Base-by-base conservation (phyloP, 495 filamentous ascomycete genomes). In the Xylaria acuta region DNA sequence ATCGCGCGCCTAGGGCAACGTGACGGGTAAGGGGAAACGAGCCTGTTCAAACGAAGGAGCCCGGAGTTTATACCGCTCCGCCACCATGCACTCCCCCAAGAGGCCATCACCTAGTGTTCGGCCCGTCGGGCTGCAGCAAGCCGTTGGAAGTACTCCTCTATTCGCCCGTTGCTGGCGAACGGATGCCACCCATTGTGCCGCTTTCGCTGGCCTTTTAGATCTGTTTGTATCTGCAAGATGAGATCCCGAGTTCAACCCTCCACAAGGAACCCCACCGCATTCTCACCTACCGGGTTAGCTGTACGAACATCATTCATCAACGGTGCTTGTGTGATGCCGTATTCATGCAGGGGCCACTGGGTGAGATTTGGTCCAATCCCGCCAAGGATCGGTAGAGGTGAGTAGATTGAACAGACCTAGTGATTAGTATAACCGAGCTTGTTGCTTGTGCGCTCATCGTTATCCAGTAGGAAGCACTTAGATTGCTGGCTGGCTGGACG, bases 171-270 rank as follows among this genome's bases (percentile, higher is more conserved):
- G 12, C 45, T 40, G 30, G 36, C 51, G 11, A 32, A 64, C 59
- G 59, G n/a, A 49, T 34, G 47, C n/a, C 40, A 41, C 14, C 41
- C 30, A 43, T 64, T 32, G n/a, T 60, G 38, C 53, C 34, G 70
- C 51, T 60, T 40, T 32, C 53, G 53, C 49, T 53, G 22, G 58
- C 63, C 54, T 65, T 20, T 25, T 30, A 67, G 70, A 72, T 72
- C 70, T 41, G 22, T 47, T 66, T 41, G 20, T 51, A 72, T 65
- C 68, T 70, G 70, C 70, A 67, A 72, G 70, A 72, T 72, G 69
- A 71, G 69, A 71, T 71, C 69, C 70, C 63, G 62, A 71, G 49
- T 9, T 56, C 63, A 51, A 64, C 70, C 51, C 53, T 58, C 34
- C 70, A 72, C 63, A 40, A 58, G 63, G 12, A 25, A 59, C 53